A percentile compares a stretch with the other conserved stretches of the same genome.
Evolutionary conservation across 2,329 filamentous ascomycete genomes (phyloP).

Genomic region (Cercospora citrullina): DNA sequence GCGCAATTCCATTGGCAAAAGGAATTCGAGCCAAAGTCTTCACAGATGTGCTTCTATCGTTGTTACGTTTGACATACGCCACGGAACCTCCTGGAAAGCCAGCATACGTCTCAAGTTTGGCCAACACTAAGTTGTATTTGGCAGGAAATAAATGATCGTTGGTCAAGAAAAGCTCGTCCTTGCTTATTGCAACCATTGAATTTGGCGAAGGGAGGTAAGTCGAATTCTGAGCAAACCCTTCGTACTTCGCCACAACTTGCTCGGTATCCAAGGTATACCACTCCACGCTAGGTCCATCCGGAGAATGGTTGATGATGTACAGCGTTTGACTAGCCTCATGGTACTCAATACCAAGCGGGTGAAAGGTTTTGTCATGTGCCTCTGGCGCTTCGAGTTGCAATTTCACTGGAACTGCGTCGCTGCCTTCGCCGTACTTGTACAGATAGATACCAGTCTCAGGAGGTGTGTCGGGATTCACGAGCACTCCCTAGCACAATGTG

Average conservation of each 20-base stretch:
- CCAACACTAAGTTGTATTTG: conserved; percentile 32
- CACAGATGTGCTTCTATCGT: conserved; percentile 1
- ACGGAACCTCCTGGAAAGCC: conserved; percentile 42
- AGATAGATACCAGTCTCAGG: conserved; percentile 41
- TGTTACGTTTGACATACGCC: conserved; percentile 37
- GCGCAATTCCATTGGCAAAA: conserved; percentile 46
- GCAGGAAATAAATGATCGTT: conserved; percentile 47
- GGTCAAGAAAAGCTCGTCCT: conserved; percentile 41
- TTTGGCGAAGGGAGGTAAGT: conserved; percentile 42
- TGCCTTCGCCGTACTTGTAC: conserved; percentile 40
- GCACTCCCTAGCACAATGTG: conserved; percentile 30
- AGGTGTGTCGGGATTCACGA: conserved; percentile 27
- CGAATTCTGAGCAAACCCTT: conserved; percentile 38
- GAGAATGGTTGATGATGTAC: conserved; percentile 45
- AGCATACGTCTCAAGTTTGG: conserved; percentile 44
- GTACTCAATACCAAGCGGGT: conserved; percentile 47
- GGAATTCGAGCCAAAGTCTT: conserved; percentile 38
- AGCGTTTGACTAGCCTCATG: conserved; percentile 40
- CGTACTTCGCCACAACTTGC: conserved; percentile 33
- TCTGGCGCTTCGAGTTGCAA: conserved; percentile 35
- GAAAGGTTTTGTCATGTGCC: conserved; percentile 38
- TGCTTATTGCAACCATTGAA: conserved; percentile 40
- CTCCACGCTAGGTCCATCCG: conserved; percentile 38
- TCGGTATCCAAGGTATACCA: conserved; percentile 39
- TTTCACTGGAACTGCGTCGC: conserved; percentile 29